Percentiles rank a stretch among this genome's conserved stretches.
phyloP scores from a whole-genome alignment of 768 basidiomycete genomes.

The Dentipellis fragilis region DNA sequence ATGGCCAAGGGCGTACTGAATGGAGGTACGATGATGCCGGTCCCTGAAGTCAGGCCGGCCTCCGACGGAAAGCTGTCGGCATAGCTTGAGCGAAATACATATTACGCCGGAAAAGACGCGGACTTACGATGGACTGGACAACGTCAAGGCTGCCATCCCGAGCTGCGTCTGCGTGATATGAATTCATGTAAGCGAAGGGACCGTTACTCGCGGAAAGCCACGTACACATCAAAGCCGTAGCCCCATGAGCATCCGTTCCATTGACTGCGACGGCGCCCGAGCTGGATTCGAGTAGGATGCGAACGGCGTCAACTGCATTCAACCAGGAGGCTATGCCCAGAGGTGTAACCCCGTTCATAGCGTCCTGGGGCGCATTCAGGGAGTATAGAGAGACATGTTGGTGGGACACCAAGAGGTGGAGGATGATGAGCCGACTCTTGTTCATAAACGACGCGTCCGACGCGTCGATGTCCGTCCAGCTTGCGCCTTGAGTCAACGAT shows the following conservation, averaged over 20 bases:
- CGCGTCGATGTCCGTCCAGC: conserved; percentile 64
- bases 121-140: conserved; percentile 53
- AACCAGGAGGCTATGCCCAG: conserved; percentile 76
- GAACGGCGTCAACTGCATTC: conserved; percentile 50
- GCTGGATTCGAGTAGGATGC: conserved; percentile 53
- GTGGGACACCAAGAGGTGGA: conserved; percentile 45
- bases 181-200: neutral
- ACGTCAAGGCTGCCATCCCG: conserved; percentile 63
- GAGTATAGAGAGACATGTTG: conserved; percentile 56
- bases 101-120: neutral
- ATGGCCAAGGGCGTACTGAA: conserved; percentile 59
- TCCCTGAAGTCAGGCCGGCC: conserved; percentile 69
- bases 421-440: conserved; percentile 41
- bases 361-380: conserved; percentile 62
- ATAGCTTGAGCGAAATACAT: neutral
- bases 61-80: conserved; percentile 48
- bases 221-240: conserved; percentile 77
- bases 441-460: conserved; percentile 62
- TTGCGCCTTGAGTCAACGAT: conserved; percentile 16
- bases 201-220: conserved; percentile 19
- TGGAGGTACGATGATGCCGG: conserved; percentile 58
- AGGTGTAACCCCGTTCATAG: conserved; percentile 66
- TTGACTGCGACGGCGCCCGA: conserved; percentile 58
- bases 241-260: conserved; percentile 64
- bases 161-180: conserved; percentile 47